Evolutionary conservation across 306 rosid species (phyloP).

Genomic region (Sechiopsis laciniata): DNA sequence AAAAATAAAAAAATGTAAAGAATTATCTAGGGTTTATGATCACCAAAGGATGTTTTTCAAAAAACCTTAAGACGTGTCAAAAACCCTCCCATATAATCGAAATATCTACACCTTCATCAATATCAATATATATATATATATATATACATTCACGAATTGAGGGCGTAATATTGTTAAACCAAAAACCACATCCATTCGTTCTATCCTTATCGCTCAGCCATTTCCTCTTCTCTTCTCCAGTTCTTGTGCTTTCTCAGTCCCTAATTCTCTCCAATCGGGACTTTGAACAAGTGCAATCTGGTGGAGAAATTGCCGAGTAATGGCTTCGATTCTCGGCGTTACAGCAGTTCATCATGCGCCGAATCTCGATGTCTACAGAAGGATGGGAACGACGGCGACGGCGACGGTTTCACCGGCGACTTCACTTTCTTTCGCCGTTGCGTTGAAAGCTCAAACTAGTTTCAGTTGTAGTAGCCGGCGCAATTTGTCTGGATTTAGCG

Average conservation of each 20-base stretch:
- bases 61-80: neutral
- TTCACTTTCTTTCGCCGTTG: slow-evolving; percentile 39
- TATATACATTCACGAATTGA: neutral
- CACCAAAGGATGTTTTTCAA: neutral
- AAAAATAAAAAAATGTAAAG: neutral
- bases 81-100: neutral
- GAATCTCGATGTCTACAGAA: slow-evolving; percentile 36
- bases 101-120: neutral
- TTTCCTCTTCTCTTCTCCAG: neutral
- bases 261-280: neutral
- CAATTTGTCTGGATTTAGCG: slow-evolving; percentile 28
- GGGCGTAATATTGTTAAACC: neutral
- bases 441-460: slow-evolving; percentile 36
- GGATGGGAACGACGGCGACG: slow-evolving; percentile 22
- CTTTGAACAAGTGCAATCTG: neutral
- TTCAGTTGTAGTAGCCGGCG: slow-evolving; percentile 16
- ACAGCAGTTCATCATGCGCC: slow-evolving; percentile 60
- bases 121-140: neutral
- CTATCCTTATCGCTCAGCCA: slow-evolving; percentile 17
- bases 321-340: slow-evolving; percentile 64
- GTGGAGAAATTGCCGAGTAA: slow-evolving; percentile 13
- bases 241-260: neutral
- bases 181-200: slow-evolving; percentile 23
- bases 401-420: slow-evolving; percentile 28
- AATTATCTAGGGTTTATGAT: slow-evolving; percentile 4